phyloP scores from a whole-genome alignment of 768 basidiomycete species.

The Calocybe cyanea region DNA sequence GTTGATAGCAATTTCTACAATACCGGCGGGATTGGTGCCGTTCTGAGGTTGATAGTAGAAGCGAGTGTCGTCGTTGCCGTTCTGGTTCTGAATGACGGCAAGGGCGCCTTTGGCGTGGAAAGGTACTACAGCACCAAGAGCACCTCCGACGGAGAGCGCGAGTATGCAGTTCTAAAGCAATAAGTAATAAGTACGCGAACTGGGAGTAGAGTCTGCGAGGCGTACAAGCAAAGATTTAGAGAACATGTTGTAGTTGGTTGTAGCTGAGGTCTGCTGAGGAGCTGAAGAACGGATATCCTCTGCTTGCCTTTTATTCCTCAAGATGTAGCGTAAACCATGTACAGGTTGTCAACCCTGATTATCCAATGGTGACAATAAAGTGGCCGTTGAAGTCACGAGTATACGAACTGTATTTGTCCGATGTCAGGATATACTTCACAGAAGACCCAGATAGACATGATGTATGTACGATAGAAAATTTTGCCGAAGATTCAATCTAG shows the following conservation, averaged over 20 bases:
- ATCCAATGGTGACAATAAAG: no score
- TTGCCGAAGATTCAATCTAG: no score
- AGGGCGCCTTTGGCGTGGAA: neutral
- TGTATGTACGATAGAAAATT: no score
- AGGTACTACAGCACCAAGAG: neutral
- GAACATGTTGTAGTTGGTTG: neutral
- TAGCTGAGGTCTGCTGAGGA: no score
- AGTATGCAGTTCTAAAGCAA: neutral
- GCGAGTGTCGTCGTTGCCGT: slow-evolving; percentile 1
- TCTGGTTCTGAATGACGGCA: slow-evolving; percentile 1
- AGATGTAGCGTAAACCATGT: no score
- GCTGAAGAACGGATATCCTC: no score
- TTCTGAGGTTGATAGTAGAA: slow-evolving; percentile 1
- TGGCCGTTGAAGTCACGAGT: no score
- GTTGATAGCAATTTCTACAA: neutral
- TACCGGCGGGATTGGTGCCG: neutral
- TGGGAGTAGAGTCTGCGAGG: neutral
- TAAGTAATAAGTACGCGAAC: neutral
- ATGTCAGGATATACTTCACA: no score
- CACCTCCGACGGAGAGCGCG: neutral
- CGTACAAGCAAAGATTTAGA: neutral
- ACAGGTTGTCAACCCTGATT: no score
- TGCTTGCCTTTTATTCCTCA: no score
- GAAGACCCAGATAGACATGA: no score
- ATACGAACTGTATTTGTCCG: no score